A percentile compares a stretch with the other conserved stretches of the same genome.
These are phyloP conservation scores for Stachybotrys chlorohalonatus DNA, from an alignment of 2,329 filamentous ascomycete species.

Conservation along the genomic window DNA sequence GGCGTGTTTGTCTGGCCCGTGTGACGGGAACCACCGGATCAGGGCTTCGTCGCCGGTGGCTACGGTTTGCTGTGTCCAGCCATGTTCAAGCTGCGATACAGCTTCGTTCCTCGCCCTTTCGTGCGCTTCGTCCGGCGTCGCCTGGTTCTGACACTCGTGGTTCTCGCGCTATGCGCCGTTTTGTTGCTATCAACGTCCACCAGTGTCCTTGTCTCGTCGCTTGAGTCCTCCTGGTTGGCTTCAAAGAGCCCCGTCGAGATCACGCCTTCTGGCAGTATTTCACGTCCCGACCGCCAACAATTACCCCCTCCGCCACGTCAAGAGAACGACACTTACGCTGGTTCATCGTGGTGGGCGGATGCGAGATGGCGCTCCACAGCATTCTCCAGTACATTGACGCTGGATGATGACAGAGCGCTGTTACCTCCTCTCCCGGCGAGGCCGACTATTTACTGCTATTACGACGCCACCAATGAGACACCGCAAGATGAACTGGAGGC, in stretches of 20 bases:
- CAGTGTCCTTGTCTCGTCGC: conserved; percentile 35
- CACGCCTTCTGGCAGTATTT: conserved; percentile 35
- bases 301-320: conserved; percentile 66
- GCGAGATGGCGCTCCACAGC: conserved; percentile 80
- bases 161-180: conserved; percentile 43
- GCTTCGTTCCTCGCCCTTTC: conserved; percentile 37
- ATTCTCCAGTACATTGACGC: conserved; percentile 70
- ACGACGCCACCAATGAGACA: conserved; percentile 59
- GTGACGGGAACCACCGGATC: neutral
- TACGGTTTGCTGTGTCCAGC: too few species aligned
- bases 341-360: conserved; percentile 77
- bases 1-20: neutral
- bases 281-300: conserved; percentile 60
- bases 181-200: conserved; percentile 45
- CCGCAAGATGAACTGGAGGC: conserved; percentile 57
- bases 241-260: conserved; percentile 41
- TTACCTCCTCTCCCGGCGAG: conserved; percentile 67
- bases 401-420: conserved; percentile 76
- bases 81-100: conserved; percentile 19
- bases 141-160: conserved; percentile 40
- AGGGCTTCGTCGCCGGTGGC: neutral
- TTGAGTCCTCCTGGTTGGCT: conserved; percentile 37
- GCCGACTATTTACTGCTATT: conserved; percentile 82
- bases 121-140: conserved; percentile 43
- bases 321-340: conserved; percentile 68